Evolutionary conservation across 2,329 filamentous ascomycete genomes (phyloP).

Genomic region (Simplicillium aogashimaense): DNA sequence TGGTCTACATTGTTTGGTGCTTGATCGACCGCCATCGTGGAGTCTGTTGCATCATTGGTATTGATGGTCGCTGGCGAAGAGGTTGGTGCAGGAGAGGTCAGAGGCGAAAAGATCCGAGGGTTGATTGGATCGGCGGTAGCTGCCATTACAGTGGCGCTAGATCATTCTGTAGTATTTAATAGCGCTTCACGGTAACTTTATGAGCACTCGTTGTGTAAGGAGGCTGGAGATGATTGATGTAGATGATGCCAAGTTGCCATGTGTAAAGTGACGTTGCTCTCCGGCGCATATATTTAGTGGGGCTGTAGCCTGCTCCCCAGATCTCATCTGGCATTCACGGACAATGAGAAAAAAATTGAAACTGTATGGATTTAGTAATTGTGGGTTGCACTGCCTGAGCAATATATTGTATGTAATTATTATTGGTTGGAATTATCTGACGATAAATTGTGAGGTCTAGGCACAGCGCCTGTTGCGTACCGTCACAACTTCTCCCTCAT

Average conservation of each 20-base stretch:
- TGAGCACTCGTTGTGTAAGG: too few relatives aligned
- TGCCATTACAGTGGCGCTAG: slow-evolving; percentile 11
- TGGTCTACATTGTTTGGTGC: neutral
- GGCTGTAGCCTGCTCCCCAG: neutral
- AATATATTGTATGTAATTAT: too few relatives aligned
- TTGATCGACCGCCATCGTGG: neutral
- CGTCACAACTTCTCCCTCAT: too few relatives aligned
- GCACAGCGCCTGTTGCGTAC: too few relatives aligned
- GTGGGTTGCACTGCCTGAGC: too few relatives aligned
- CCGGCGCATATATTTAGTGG: neutral
- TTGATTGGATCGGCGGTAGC: slow-evolving; percentile 13
- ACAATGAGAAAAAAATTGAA: too few relatives aligned
- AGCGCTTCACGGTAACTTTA: neutral
- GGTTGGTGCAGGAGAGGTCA: neutral
- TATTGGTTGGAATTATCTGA: too few relatives aligned
- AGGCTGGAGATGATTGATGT: neutral
- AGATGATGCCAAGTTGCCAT: slow-evolving; percentile 5
- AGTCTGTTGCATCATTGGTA: neutral
- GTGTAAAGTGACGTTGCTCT: neutral
- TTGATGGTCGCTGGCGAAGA: slow-evolving; percentile 2
- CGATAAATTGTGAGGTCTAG: too few relatives aligned
- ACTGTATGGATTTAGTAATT: too few relatives aligned
- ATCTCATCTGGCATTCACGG: too few relatives aligned
- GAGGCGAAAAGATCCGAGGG: slow-evolving; percentile 8
- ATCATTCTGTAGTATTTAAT: neutral